A percentile compares a stretch with the other conserved stretches of the same genome.
phyloP scores from a whole-genome alignment of 306 rosid genomes.

The Benincasa hispida region DNA sequence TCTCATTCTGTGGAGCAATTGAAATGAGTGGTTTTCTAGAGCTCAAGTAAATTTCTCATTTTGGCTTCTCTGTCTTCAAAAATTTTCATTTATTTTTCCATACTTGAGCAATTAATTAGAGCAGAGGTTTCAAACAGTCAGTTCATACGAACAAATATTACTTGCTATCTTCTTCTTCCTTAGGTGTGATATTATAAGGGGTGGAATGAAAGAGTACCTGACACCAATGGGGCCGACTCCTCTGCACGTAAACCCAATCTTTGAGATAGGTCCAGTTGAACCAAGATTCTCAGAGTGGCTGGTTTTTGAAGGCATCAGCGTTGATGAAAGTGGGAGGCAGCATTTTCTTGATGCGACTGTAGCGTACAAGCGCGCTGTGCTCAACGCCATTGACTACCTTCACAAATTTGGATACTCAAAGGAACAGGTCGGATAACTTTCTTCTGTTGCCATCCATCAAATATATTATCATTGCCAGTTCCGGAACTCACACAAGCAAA shows the following conservation, averaged over 20 bases:
- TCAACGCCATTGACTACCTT: slow-evolving; percentile 65
- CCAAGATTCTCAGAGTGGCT: slow-evolving; percentile 92
- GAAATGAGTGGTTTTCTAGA: slow-evolving; percentile 98
- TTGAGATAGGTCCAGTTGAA: slow-evolving; percentile 81
- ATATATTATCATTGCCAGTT: too few relatives aligned
- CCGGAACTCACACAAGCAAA: background rate
- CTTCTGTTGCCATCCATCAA: background rate
- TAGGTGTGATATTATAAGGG: slow-evolving; percentile 79
- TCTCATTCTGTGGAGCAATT: slow-evolving; percentile 85
- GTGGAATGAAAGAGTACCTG: slow-evolving; percentile 93
- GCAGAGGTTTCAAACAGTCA: background rate
- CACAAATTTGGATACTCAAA: slow-evolving; percentile 72
- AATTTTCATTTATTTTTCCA: background rate
- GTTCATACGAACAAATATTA: background rate
- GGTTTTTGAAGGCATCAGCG: slow-evolving; percentile 80
- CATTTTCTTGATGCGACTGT: slow-evolving; percentile 72
- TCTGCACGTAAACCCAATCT: slow-evolving; percentile 81
- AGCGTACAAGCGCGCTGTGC: slow-evolving; percentile 75
- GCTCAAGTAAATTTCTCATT: slow-evolving; percentile 40
- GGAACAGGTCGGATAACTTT: slow-evolving; percentile 42
- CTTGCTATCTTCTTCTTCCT: background rate
- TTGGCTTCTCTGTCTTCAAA: too few relatives aligned
- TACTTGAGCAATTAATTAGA: background rate
- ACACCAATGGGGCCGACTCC: slow-evolving; percentile 95
- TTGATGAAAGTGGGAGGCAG: slow-evolving; percentile 72